Evolutionary conservation across 371 early-diverging fungal species (phyloP).

Genomic region (Umbelopsis sp.): DNA sequence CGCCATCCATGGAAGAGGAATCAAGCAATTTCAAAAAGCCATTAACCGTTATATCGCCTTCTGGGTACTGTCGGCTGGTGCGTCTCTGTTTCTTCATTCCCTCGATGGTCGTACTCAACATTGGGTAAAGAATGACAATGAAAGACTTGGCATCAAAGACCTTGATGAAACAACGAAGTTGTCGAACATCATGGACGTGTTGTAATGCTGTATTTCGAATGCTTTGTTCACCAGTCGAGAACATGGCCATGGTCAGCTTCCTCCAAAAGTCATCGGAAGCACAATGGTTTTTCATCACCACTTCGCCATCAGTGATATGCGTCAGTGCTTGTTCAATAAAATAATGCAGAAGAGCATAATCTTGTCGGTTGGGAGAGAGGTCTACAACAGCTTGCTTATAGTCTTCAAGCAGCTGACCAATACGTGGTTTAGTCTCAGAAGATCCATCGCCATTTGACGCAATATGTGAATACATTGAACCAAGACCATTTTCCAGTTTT

Average conservation of each 20-base stretch:
- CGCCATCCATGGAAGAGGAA: background rate
- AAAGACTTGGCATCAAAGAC: constrained; percentile 60
- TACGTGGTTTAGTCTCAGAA: constrained; percentile 22
- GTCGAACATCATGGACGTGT: constrained; percentile 32
- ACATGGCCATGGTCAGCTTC: constrained; percentile 25
- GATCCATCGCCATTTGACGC: background rate
- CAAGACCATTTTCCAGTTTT: background rate
- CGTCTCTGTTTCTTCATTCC: constrained; percentile 26
- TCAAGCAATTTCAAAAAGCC: constrained; percentile 3
- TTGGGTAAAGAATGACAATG: constrained; percentile 63
- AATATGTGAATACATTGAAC: background rate
- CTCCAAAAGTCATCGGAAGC: constrained; percentile 45
- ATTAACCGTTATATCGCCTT: background rate
- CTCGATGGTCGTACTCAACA: constrained; percentile 48
- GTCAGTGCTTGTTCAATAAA: constrained; percentile 58
- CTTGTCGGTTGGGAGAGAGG: constrained; percentile 26
- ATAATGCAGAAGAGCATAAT: constrained; percentile 56
- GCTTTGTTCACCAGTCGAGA: constrained; percentile 25
- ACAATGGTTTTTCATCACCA: constrained; percentile 42
- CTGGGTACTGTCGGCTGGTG: background rate
- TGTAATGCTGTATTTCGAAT: constrained; percentile 27
- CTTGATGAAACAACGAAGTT: constrained; percentile 73
- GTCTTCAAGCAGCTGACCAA: constrained; percentile 32
- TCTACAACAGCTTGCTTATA: constrained; percentile 32
- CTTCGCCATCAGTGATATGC: constrained; percentile 51